Percentiles rank a stretch among this genome's conserved stretches.
These are phyloP conservation scores for Withania somnifera DNA, from an alignment of 305 asterid species.

Conservation along the genomic window DNA sequence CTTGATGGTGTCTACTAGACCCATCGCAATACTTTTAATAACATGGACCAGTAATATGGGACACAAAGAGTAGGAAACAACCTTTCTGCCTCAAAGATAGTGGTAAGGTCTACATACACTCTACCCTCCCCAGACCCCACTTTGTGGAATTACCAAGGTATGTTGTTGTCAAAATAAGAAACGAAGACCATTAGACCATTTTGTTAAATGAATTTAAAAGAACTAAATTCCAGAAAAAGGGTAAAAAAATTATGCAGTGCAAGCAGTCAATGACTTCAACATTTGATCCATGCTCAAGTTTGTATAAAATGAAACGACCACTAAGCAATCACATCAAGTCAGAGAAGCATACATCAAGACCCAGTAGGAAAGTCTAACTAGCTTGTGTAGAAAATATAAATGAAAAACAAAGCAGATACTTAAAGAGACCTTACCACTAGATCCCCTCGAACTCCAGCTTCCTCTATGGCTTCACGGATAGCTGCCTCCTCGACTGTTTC, in stretches of 20 bases:
- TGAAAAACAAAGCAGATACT: not conserved
- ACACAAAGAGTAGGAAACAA: too few relatives aligned
- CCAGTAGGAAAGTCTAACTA: not conserved
- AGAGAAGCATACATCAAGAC: not conserved
- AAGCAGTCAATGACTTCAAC: not conserved
- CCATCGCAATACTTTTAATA: too few relatives aligned
- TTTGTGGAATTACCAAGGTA: not conserved
- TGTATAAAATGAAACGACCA: not conserved
- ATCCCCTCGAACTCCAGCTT: conserved; percentile 86
- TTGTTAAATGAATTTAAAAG: not conserved
- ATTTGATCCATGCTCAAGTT: not conserved
- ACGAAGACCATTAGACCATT: not conserved
- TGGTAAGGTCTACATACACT: not conserved
- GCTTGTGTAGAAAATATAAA: not conserved
- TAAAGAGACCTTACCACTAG: conserved; percentile 37
- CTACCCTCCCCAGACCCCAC: not conserved
- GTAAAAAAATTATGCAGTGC: not conserved
- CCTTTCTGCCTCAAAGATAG: not conserved
- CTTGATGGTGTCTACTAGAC: too few relatives aligned
- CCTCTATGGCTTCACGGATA: conserved; percentile 79
- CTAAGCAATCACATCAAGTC: not conserved
- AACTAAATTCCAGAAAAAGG: not conserved
- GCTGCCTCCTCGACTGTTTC: conserved; percentile 88
- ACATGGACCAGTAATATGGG: too few relatives aligned
- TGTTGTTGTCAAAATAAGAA: not conserved